Conservation (phyloP, 2,329 filamentous ascomycete species). For the Sporothrix brunneoviolacea region DNA sequence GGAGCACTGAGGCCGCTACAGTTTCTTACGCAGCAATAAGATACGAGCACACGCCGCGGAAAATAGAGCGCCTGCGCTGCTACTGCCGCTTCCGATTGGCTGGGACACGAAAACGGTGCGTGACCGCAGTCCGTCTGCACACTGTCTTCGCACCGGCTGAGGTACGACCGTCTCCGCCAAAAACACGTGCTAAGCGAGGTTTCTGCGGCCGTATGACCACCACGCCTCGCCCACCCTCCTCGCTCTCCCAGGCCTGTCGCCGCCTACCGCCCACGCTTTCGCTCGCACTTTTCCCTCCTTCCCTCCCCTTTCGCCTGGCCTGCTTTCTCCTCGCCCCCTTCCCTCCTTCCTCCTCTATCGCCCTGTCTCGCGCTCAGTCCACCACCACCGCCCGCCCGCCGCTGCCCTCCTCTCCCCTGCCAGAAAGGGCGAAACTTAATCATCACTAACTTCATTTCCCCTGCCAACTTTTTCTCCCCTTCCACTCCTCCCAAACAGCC, state of each 20-base stretch:
- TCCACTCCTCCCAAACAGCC: neutral
- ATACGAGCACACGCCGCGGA: neutral
- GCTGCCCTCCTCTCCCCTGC: slow-evolving; percentile 4
- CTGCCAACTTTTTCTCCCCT: slow-evolving; percentile 11
- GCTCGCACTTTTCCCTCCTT: neutral
- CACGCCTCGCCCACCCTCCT: neutral
- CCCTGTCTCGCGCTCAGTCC: slow-evolving; percentile 9
- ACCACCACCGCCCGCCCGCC: neutral
- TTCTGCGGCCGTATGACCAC: slow-evolving; percentile 6
- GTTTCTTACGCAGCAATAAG: too few relatives aligned
- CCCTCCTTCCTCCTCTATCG: neutral
- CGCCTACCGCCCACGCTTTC: neutral
- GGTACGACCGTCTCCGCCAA: neutral
- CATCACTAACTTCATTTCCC: slow-evolving; percentile 15
- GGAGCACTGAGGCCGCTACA: too few relatives aligned
- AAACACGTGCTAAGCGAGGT: slow-evolving; percentile 3
- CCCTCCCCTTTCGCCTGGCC: too few relatives aligned
- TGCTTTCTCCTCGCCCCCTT: neutral
- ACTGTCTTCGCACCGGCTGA: neutral
- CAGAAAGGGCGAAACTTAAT: slow-evolving; percentile 15
- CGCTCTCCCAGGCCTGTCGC: neutral
- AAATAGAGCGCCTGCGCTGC: neutral
- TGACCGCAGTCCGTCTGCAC: neutral
- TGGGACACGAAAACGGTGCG: slow-evolving; percentile 6
- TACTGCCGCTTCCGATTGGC: slow-evolving; percentile 12